Evolutionary conservation across 768 basidiomycete species (phyloP).

Genomic region (Coprinopsis marcescibilis): DNA sequence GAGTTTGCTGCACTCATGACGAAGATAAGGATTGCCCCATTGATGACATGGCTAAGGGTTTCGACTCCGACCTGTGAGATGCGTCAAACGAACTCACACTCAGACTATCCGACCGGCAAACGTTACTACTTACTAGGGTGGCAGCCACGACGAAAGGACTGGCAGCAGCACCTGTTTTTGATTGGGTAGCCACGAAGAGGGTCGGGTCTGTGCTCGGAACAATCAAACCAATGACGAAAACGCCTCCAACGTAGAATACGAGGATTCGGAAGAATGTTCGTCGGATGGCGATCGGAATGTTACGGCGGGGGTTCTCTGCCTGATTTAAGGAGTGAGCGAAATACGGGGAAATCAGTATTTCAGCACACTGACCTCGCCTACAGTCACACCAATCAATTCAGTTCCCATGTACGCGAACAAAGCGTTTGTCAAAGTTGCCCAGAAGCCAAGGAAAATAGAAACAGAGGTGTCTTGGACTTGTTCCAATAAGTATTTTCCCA

Average conservation of each 20-base stretch:
- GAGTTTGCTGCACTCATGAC: conserved; percentile 61
- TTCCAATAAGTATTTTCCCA: conserved; percentile 45
- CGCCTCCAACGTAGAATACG: conserved; percentile 61
- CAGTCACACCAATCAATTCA: conserved; percentile 65
- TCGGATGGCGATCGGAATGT: conserved; percentile 66
- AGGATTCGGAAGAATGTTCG: conserved; percentile 53
- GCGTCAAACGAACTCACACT: too few species aligned
- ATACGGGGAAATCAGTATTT: neutral
- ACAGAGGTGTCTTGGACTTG: conserved; percentile 44
- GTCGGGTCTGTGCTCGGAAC: conserved; percentile 56
- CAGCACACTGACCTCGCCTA: conserved; percentile 32
- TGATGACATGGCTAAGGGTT: conserved; percentile 58
- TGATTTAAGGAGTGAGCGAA: conserved; percentile 17
- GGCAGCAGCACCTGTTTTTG: conserved; percentile 49
- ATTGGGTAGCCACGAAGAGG: conserved; percentile 39
- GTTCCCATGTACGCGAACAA: conserved; percentile 73
- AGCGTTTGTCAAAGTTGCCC: conserved; percentile 65
- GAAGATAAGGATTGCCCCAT: conserved; percentile 57
- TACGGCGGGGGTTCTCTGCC: conserved; percentile 68
- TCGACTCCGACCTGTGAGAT: conserved; percentile 45
- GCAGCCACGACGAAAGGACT: conserved; percentile 59
- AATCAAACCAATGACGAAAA: conserved; percentile 67
- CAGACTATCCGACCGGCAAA: neutral
- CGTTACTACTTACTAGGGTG: conserved; percentile 23
- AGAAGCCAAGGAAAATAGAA: conserved; percentile 64